Evolutionary conservation across 306 rosid genomes (phyloP).

Genomic region (Quercus mongolica): DNA sequence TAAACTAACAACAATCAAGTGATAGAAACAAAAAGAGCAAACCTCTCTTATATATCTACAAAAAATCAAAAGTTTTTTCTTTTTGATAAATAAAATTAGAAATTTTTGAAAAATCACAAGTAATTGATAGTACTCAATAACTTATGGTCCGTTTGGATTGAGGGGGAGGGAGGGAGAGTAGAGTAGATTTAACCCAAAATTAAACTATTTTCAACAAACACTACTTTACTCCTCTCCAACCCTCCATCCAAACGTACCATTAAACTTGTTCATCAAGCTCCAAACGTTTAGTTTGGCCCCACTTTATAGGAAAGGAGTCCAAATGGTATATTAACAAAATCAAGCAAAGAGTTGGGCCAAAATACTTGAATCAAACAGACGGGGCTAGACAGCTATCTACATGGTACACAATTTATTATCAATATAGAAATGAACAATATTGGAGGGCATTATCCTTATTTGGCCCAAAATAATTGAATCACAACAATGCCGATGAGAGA

Average conservation of each 20-base stretch:
- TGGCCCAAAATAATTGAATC: too few relatives aligned
- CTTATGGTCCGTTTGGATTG: too few relatives aligned
- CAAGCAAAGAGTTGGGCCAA: background rate
- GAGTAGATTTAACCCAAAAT: too few relatives aligned
- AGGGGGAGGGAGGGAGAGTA: too few relatives aligned
- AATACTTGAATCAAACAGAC: background rate
- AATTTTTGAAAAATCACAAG: background rate
- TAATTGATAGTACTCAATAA: background rate
- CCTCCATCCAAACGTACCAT: too few relatives aligned
- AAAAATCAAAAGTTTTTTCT: background rate
- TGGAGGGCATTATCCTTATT: too few relatives aligned
- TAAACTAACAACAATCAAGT: conserved; percentile 5
- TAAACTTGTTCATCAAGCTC: background rate
- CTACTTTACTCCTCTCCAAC: too few relatives aligned
- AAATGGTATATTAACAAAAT: background rate
- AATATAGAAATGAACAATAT: too few relatives aligned
- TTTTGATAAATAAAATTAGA: too few relatives aligned
- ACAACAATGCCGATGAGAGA: background rate
- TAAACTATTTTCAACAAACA: too few relatives aligned
- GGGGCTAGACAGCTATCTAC: background rate
- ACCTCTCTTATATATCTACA: background rate
- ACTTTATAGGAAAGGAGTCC: background rate
- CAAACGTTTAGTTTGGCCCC: background rate
- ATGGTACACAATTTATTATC: too few relatives aligned
- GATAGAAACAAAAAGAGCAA: background rate